phyloP scores from a whole-genome alignment of 139 green algal genomes.

The Volvox africanus region DNA sequence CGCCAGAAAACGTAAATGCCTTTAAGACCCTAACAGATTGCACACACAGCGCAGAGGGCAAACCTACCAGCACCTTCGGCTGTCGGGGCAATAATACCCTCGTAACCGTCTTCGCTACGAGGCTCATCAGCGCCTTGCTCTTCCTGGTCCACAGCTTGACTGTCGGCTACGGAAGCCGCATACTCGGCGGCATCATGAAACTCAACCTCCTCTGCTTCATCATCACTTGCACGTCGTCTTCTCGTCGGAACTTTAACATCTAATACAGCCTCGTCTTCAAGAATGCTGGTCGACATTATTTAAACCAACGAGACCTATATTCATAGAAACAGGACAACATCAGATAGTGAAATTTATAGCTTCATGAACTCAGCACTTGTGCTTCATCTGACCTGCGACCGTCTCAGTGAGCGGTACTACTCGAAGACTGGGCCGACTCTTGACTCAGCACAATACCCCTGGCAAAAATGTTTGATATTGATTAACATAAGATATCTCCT shows the following conservation, averaged over 20 bases:
- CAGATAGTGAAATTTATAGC: not conserved
- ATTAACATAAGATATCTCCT: too few species aligned
- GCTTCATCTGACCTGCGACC: not conserved
- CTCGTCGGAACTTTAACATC: slow-evolving; percentile 33
- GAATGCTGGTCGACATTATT: not conserved
- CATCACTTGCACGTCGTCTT: slow-evolving; percentile 55
- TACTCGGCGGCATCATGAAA: slow-evolving; percentile 55
- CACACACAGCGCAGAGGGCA: not conserved
- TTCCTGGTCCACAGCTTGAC: not conserved
- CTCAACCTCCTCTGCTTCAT: slow-evolving; percentile 58
- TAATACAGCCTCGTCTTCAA: not conserved
- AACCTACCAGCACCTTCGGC: not conserved
- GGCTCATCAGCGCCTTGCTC: not conserved
- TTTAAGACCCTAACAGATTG: not conserved
- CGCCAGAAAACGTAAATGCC: too few species aligned
- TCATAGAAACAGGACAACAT: too few species aligned
- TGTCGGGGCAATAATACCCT: not conserved
- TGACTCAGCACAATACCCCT: not conserved
- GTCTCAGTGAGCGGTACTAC: not conserved
- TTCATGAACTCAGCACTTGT: not conserved
- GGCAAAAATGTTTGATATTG: too few species aligned
- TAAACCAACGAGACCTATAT: too few species aligned
- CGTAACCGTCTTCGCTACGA: not conserved
- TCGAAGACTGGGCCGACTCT: not conserved
- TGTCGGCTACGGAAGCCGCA: slow-evolving; percentile 36